These are phyloP conservation scores for Osmanthus fragrans DNA, from an alignment of 257 asterid genomes.

Conservation along the genomic window DNA sequence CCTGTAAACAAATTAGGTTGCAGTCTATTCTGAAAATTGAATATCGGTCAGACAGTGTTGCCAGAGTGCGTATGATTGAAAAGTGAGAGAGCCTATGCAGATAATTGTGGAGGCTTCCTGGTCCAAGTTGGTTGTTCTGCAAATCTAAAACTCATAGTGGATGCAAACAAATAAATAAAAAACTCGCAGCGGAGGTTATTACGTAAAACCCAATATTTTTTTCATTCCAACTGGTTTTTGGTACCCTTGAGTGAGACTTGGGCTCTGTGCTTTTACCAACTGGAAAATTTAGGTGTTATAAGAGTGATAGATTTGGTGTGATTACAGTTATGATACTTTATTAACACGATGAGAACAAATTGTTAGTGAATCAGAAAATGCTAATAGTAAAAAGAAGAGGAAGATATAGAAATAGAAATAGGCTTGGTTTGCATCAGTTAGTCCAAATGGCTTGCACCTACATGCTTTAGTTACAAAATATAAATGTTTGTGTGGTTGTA, in stretches of 20 bases:
- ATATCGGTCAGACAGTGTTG: neutral
- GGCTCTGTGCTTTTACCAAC: neutral
- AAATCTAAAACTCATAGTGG: neutral
- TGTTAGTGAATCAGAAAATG: neutral
- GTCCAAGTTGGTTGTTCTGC: neutral
- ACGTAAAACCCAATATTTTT: neutral
- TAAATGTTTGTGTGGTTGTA: constrained; percentile 9
- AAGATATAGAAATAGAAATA: neutral
- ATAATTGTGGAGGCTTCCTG: neutral
- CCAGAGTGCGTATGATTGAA: neutral
- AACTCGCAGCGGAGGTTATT: neutral
- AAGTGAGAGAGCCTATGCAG: neutral
- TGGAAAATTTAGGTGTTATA: neutral
- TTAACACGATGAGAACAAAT: neutral
- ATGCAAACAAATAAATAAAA: no score
- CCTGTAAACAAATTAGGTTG: neutral
- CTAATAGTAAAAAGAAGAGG: neutral
- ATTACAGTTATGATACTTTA: neutral
- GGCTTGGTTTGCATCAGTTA: constrained; percentile 2
- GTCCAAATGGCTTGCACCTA: neutral
- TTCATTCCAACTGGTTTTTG: neutral
- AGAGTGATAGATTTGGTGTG: neutral
- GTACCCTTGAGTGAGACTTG: neutral
- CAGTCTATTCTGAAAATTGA: neutral
- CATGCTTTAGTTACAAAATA: neutral